Evolutionary conservation across 2,329 filamentous ascomycete species (phyloP), one percentile per base, ranked within the genome.

Genomic region (Rhytidhysteron rufulum): DNA sequence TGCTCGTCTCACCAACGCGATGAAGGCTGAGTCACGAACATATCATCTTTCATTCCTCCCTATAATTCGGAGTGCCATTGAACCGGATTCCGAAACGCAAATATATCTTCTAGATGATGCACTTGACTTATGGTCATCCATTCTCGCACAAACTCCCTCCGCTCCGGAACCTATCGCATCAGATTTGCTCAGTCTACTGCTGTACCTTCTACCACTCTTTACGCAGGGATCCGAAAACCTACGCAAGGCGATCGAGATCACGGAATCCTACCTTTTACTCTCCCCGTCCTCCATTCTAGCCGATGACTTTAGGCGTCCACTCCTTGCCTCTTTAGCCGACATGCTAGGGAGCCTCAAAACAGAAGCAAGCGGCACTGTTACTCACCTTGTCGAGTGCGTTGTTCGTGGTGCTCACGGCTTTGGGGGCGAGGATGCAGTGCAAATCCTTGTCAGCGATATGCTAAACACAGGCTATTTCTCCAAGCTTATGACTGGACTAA

Each of bases 31-130:
- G 8, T 93, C 88, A 4, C 77, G 83, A 45, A 77, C 82, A 15
- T 95, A 94, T 53, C 88, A 96, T 48, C 66, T 75, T 13, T 74
- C 90, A 38, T 86, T 96, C 51, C 69, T 95, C 15, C 90, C 91
- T 0, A 77, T 97, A 37, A 84, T 98, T 31, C 75, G 81, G 33
- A 85, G 86, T 54, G 88, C 89, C 2, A 81, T 93, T 25, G 79
- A 90, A 42, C 82, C 85, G 3, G 80, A 78, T 9, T 93, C 88
- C 1, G 61, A 65, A 16, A 66, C 60, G 3, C 61, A 64, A 30
- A 69, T 90, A 2, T 93, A 95, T 55, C 78, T 98, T 9, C 80
- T 95, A 10, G 93, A 97, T 46, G 93, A 98, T 61, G 87, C 88
- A 0, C 72, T 97, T 11, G 90, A 96, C 41, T 77, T 98, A 3